Evolutionary conservation across 2,329 filamentous ascomycete genomes (phyloP), one percentile per base, ranked within the genome.

Genomic region (Scortechinia acanthostroma): DNA sequence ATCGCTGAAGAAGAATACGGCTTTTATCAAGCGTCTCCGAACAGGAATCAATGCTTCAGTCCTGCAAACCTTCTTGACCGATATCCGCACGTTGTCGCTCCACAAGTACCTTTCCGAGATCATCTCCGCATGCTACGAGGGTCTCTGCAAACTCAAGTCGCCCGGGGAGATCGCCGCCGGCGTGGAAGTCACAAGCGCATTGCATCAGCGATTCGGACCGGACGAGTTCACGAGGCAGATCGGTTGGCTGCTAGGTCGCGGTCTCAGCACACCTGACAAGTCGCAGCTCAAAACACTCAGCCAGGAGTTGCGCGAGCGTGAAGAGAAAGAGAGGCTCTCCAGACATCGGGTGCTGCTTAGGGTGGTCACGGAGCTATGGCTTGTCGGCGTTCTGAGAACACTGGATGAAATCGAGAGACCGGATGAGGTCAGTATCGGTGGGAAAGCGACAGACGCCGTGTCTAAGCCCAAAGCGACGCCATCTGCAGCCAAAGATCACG

Each of bases 81-180:
- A 97, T 60, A 91, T 95, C 55, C 84, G 86, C 55, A 87, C 88
- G 21, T 75, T 97, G 21, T 96, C 91, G 53, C 76, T 97, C 43
- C 88, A 91, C 74, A 96, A 95, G 62, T 97, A 97, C 65, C 80
- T 97, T 15, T 96, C 91, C 53, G 91, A 97, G 67, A 94, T 97
- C 53, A 90, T 96, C 55, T 91, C 91, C 19, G 91, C 91, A 49
- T 95, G 89, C 69, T 95, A 91, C 61, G 91, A 97, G 65, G 91
- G 91, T 5, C 76, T 97, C 4, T 94, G 87, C 68, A 91, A 85
- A 62, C 79, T 97, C 57, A 96, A 96, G 67, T 83, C 86, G 1
- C 86, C 90, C 1, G 88, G 83, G n/a, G 91, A 97, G 61, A 86
- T 96, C 49, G 86, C 91, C 46, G 87, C 91, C 21, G 91, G 88